Evolutionary conservation across 352 stramenopile species (phyloP), one percentile per base, ranked within the genome.

Genomic region (Phytophthora uliginosa): DNA sequence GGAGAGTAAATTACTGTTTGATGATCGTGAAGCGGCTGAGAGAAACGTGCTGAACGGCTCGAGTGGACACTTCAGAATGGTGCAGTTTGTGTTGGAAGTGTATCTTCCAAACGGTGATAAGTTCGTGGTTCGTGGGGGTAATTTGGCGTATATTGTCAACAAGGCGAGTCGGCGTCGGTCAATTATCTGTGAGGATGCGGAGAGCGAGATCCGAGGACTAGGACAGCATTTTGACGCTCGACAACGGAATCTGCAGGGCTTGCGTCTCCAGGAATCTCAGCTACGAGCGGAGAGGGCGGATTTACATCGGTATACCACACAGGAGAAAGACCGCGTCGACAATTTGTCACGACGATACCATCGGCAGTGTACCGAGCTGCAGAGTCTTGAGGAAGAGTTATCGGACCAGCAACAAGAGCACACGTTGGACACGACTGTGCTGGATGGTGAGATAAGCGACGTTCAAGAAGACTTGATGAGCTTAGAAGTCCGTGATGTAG

Each of bases 61-160:
- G 1, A 89, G 77, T 58, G 85, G 84, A 2, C 84, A 62, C 31
- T 84, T 88, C 57, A 66, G 76, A 9, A 91, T 93, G 80, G 74
- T 77, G 33, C 79, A 74, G 4, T 85, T 77, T 31, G 83, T 95
- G 8, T 77, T 74, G 0, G 88, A 95, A 63, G 86, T 88, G 9
- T 94, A 84, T 38, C 55, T 95, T 28, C 76, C 79, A 1, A 86
- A 52, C 13, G 88, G 86, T 38, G 86, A 93, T 70, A 93, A 93
- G 57, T 90, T 95, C 59, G 48, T 91, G 18, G 85, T 93, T 18
- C 86, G 88, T 1, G 65, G 59, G 3, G 88, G 86, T 2, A 94
- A 94, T 55, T 68, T 94, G 68, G 78, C 86, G 36, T 95, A 91
- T 66, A 93, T 95, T 67, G 83, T 81, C 1, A 89, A 92, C 76